phyloP scores from a whole-genome alignment of 345 rosid species.

The Corchorus capsularis region DNA sequence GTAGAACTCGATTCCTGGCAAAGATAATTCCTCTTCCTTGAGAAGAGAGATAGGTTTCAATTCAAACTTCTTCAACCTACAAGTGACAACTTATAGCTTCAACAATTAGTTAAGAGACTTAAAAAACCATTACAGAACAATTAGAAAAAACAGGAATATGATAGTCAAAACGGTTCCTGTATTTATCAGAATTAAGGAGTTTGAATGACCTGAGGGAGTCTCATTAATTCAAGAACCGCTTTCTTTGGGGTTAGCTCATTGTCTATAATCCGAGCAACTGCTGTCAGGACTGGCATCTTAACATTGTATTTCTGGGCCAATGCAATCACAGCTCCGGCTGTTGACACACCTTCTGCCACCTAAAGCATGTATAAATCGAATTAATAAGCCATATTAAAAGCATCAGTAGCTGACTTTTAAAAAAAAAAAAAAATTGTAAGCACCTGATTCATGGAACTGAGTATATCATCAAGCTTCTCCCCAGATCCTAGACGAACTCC shows the following conservation, averaged over 20 bases:
- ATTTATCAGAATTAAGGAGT: background rate
- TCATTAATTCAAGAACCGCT: constrained; percentile 86
- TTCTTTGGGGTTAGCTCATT: constrained; percentile 80
- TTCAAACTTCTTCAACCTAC: constrained; percentile 78
- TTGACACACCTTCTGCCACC: constrained; percentile 97
- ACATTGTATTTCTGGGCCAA: constrained; percentile 94
- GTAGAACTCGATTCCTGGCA: background rate
- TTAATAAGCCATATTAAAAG: constrained; percentile 17
- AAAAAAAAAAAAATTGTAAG: constrained; percentile 20
- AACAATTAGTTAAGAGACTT: background rate
- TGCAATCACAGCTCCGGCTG: constrained; percentile 94
- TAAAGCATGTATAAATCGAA: constrained; percentile 20
- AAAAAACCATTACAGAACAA: background rate
- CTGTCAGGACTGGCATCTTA: constrained; percentile 90
- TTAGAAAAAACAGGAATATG: constrained; percentile 10
- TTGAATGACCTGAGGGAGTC: constrained; percentile 70
- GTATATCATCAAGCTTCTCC: constrained; percentile 81
- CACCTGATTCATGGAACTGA: constrained; percentile 88
- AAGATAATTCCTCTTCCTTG: background rate
- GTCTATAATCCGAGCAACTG: constrained; percentile 89
- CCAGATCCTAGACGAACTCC: constrained; percentile 96
- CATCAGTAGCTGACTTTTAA: background rate
- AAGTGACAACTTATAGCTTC: constrained; percentile 1
- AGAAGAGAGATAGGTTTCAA: constrained; percentile 30
- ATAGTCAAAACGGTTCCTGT: background rate